phyloP scores from a whole-genome alignment of 495 filamentous ascomycete genomes.

The Penicillium taxi region DNA sequence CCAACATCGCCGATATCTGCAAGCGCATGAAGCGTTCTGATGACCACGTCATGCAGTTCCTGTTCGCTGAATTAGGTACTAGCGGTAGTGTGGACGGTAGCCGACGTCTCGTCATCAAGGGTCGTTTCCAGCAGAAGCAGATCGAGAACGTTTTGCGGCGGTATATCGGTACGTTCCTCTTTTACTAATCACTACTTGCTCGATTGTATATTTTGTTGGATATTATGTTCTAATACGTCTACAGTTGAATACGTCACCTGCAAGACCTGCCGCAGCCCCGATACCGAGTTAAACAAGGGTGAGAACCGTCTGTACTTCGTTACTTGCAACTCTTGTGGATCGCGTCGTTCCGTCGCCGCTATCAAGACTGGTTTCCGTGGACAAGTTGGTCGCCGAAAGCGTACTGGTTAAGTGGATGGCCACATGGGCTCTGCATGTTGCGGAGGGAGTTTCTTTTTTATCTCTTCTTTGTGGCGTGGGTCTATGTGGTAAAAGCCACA shows the following conservation, averaged over 20 bases:
- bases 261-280: slow-evolving; percentile 90
- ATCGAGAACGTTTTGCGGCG: slow-evolving; percentile 90
- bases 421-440: slow-evolving; percentile 8
- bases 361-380: slow-evolving; percentile 99
- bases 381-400: slow-evolving; percentile 92
- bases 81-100: slow-evolving; percentile 88
- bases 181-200: background rate
- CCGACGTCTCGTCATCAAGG: slow-evolving; percentile 93
- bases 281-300: slow-evolving; percentile 95
- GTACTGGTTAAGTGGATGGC: slow-evolving; percentile 30
- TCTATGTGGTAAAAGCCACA: slow-evolving; percentile 9
- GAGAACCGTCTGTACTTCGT: slow-evolving; percentile 91
- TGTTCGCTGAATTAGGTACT: slow-evolving; percentile 97
- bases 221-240: slow-evolving; percentile 9
- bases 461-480: slow-evolving; percentile 20
- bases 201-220: too few species aligned
- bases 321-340: slow-evolving; percentile 82
- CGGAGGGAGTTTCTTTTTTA: slow-evolving; percentile 16
- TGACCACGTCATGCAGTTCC: slow-evolving; percentile 92
- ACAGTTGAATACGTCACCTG: slow-evolving; percentile 96
- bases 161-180: slow-evolving; percentile 69
- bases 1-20: slow-evolving; percentile 90
- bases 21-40: slow-evolving; percentile 95
- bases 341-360: slow-evolving; percentile 81
- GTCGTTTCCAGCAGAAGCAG: slow-evolving; percentile 97